phyloP scores from a whole-genome alignment of 768 basidiomycete species.

The Steccherinum ochraceum region DNA sequence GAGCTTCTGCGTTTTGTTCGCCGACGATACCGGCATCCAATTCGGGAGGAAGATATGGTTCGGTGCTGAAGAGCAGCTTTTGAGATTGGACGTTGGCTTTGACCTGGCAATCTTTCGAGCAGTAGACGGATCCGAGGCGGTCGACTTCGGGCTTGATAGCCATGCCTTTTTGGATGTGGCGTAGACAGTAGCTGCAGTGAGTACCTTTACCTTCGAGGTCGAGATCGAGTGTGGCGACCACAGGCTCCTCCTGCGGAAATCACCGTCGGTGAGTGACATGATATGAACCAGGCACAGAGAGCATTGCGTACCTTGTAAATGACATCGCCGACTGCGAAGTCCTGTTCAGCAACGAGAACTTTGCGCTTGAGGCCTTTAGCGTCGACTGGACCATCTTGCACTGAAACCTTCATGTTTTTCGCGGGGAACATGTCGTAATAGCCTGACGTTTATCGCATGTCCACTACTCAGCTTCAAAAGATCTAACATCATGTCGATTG shows the following conservation, averaged over 20 bases:
- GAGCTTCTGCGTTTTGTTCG: slow-evolving; percentile 29
- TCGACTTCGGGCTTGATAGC: slow-evolving; percentile 43
- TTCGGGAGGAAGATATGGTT: slow-evolving; percentile 48
- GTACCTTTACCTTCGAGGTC: slow-evolving; percentile 65
- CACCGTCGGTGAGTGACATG: slow-evolving; percentile 6
- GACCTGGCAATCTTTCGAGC: slow-evolving; percentile 61
- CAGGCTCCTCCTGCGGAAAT: slow-evolving; percentile 59
- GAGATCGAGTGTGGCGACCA: slow-evolving; percentile 62
- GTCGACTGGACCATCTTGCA: slow-evolving; percentile 31
- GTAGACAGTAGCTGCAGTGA: slow-evolving; percentile 71
- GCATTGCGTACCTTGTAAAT: slow-evolving; percentile 61
- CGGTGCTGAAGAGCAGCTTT: slow-evolving; percentile 64
- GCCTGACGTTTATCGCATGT: slow-evolving; percentile 36
- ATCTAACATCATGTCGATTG: not conserved
- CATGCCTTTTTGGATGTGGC: slow-evolving; percentile 41
- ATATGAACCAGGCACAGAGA: slow-evolving; percentile 1
- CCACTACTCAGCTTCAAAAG: slow-evolving; percentile 11
- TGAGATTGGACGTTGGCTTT: slow-evolving; percentile 55
- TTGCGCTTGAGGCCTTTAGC: slow-evolving; percentile 21
- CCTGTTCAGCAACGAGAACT: slow-evolving; percentile 56
- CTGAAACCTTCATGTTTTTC: slow-evolving; percentile 60
- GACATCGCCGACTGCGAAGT: slow-evolving; percentile 62
- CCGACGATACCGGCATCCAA: slow-evolving; percentile 25
- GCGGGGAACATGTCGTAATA: slow-evolving; percentile 79
- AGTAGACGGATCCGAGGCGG: slow-evolving; percentile 57